A percentile compares a stretch with the other conserved stretches of the same genome.
phyloP scores from a whole-genome alignment of 441 rosid genomes.

The Populus hybrid region DNA sequence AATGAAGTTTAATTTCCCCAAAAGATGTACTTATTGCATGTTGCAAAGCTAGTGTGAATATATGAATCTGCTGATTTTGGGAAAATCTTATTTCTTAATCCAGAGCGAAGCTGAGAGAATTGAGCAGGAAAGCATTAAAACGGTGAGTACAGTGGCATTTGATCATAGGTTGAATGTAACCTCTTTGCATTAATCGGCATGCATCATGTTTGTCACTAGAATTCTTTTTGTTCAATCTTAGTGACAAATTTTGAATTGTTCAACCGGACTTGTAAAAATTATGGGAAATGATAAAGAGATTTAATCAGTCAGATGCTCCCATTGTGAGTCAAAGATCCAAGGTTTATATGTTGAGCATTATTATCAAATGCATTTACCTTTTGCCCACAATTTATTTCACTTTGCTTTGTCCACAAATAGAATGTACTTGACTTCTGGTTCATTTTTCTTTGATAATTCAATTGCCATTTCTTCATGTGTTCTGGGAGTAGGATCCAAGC shows the following conservation, averaged over 20 bases:
- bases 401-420: background rate
- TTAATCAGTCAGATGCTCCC: constrained; percentile 1
- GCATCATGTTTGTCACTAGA: background rate
- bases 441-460: background rate
- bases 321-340: background rate
- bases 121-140: constrained; percentile 46
- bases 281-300: background rate
- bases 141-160: constrained; percentile 33
- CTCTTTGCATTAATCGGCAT: background rate
- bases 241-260: background rate
- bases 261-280: background rate
- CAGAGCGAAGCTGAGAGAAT: constrained; percentile 83
- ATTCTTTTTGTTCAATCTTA: background rate
- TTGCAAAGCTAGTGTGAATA: background rate
- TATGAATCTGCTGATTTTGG: constrained; percentile 15
- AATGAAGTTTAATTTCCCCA: background rate
- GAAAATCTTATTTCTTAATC: constrained; percentile 7
- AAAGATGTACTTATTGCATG: background rate
- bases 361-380: background rate
- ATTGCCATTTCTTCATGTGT: background rate
- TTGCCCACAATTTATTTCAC: background rate
- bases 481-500: constrained; percentile 46
- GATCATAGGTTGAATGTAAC: background rate
- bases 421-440: background rate
- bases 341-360: background rate